phyloP scores from a whole-genome alignment of 2,329 filamentous ascomycete species.

The Beauveria sp. region DNA sequence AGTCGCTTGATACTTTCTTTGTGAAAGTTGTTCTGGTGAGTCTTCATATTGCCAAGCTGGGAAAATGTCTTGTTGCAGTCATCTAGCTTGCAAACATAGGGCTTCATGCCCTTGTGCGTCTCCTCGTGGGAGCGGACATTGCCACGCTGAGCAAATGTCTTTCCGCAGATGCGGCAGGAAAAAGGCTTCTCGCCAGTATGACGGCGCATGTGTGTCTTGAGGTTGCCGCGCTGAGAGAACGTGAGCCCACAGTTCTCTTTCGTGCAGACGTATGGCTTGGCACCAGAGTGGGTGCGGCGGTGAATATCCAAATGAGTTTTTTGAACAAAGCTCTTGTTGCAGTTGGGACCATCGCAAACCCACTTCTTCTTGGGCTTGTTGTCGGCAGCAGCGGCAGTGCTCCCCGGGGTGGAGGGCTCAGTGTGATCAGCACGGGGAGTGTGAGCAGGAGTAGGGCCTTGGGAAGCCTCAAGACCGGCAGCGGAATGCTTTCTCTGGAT shows the following conservation, averaged over 20 bases:
- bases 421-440: constrained; percentile 8
- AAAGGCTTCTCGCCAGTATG: constrained; percentile 86
- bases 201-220: constrained; percentile 83
- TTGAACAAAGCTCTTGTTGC: constrained; percentile 77
- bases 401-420: constrained; percentile 25
- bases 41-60: constrained; percentile 88
- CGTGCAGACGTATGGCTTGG: constrained; percentile 76
- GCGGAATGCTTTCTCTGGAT: constrained; percentile 62
- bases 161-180: constrained; percentile 69
- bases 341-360: constrained; percentile 64
- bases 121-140: constrained; percentile 80
- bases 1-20: constrained; percentile 62
- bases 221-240: constrained; percentile 86
- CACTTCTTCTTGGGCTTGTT: constrained; percentile 51
- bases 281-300: constrained; percentile 77
- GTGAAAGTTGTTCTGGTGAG: constrained; percentile 93
- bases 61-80: constrained; percentile 83
- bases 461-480: constrained; percentile 18
- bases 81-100: constrained; percentile 74
- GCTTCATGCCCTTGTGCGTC: constrained; percentile 70
- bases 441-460: constrained; percentile 9
- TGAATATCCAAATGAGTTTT: constrained; percentile 94
- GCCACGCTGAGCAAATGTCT: constrained; percentile 76
- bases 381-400: constrained; percentile 19
- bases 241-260: constrained; percentile 65